A percentile compares a stretch with the other conserved stretches of the same genome.
These are phyloP conservation scores for Huiozyma naganishii DNA, from an alignment of 805 yeast genomes.

Conservation along the genomic window DNA sequence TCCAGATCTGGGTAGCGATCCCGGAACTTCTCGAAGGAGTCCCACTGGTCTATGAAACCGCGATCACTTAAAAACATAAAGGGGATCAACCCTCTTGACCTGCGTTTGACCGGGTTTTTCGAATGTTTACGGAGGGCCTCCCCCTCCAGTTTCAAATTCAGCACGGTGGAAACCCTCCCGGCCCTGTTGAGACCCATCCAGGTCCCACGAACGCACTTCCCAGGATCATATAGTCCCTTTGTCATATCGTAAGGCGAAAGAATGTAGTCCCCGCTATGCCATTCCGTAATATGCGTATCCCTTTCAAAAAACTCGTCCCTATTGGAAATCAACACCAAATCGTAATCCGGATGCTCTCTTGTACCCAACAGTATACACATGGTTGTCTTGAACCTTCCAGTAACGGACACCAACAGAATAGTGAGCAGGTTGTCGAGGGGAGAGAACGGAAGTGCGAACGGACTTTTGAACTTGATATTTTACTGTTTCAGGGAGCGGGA, in stretches of 20 bases:
- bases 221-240: neutral
- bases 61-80: conserved; percentile 28
- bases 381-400: neutral
- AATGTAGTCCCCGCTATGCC: conserved; percentile 27
- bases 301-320: conserved; percentile 78
- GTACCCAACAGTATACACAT: conserved; percentile 80
- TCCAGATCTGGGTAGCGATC: conserved; percentile 11
- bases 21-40: conserved; percentile 17
- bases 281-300: conserved; percentile 51
- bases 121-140: neutral
- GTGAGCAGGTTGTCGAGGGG: neutral
- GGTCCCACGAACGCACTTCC: conserved; percentile 56
- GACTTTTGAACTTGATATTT: no score
- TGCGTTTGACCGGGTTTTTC: conserved; percentile 3
- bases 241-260: conserved; percentile 61
- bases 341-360: conserved; percentile 58
- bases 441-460: no score
- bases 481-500: no score
- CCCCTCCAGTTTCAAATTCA: conserved; percentile 51
- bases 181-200: conserved; percentile 70
- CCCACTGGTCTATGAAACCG: conserved; percentile 16
- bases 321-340: conserved; percentile 68
- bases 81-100: conserved; percentile 40
- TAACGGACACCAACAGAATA: neutral
- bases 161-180: conserved; percentile 60